A percentile compares a stretch with the other conserved stretches of the same genome.
Conservation (phyloP, 2,329 filamentous ascomycete species). For the Curvularia verruculosa region DNA sequence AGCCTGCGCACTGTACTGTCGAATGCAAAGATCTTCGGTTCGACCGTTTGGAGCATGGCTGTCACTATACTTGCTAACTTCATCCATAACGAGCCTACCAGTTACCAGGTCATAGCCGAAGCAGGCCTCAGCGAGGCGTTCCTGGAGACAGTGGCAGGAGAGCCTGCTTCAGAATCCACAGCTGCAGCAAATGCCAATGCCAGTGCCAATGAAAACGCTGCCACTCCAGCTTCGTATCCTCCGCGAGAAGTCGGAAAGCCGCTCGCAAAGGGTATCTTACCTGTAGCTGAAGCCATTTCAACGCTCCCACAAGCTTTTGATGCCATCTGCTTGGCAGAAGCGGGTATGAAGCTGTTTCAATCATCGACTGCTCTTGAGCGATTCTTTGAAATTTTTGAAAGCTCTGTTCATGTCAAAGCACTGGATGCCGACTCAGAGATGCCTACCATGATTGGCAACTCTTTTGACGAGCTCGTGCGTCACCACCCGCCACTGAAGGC, state of each 20-base stretch:
- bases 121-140: conserved; percentile 88
- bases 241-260: conserved; percentile 33
- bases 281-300: conserved; percentile 86
- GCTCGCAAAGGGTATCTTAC: conserved; percentile 74
- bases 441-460: conserved; percentile 75
- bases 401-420: conserved; percentile 82
- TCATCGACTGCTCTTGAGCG: conserved; percentile 80
- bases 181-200: conserved; percentile 27
- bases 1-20: conserved; percentile 82
- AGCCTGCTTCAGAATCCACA: conserved; percentile 30
- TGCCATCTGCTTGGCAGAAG: conserved; percentile 88
- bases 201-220: conserved; percentile 21
- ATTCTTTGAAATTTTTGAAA: conserved; percentile 97
- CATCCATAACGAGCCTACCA: conserved; percentile 98
- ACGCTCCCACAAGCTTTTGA: conserved; percentile 88
- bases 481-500: conserved; percentile 87
- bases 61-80: conserved; percentile 93
- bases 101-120: conserved; percentile 93
- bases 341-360: conserved; percentile 85
- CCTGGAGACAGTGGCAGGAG: conserved; percentile 75
- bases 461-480: conserved; percentile 91
- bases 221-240: conserved; percentile 24
- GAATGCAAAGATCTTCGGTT: conserved; percentile 80
- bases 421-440: conserved; percentile 77
- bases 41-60: conserved; percentile 93